Base-by-base conservation (phyloP, 139 green algal genomes). In the Auxenochlorella pyrenoidosa region DNA sequence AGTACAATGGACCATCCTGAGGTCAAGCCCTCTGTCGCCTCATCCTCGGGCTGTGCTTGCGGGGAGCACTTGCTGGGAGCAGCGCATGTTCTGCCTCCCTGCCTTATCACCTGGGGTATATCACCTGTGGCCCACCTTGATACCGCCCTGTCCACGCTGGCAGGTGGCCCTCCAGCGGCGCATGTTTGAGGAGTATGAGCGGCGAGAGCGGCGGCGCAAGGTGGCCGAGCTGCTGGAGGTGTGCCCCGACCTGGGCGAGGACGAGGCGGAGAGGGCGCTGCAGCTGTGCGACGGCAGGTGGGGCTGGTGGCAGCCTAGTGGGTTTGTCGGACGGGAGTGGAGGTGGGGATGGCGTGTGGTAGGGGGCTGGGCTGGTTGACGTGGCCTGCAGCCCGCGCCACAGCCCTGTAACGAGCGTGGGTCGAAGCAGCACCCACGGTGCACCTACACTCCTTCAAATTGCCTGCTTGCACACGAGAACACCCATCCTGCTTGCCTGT, bases 101-200 rank as follows among this genome's bases (percentile, higher is more conserved):
- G 59, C 59, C 59, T n/a, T 12, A 28, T 68, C 59, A 34, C 22
- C n/a, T n/a, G n/a, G n/a, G n/a, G n/a, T n/a, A n/a, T n/a, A n/a
- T n/a, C n/a, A n/a, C n/a, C n/a, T n/a, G n/a, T n/a, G n/a, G n/a
- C n/a, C n/a, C n/a, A n/a, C n/a, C n/a, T n/a, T n/a, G n/a, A n/a
- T n/a, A n/a, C n/a, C n/a, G n/a, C n/a, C n/a, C n/a, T n/a, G n/a
- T n/a, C n/a, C n/a, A n/a, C n/a, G n/a, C n/a, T n/a, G 38, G 19
- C 89, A 97, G 93, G 90, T 97, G 4, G 89, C 92, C 0, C 84
- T 94, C 21, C 94, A 98, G 87, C 91, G 94, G 30, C 90, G 92
- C 65, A 94, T 98, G 90, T 92, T 95, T 36, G 80, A 94, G 70
- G 91, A 94, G 86, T 98, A 95, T 68, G 93, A 97, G 73, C 91